Percentiles rank a stretch among this genome's conserved stretches.
Conservation (phyloP, 23 red algal species). For the Gracilaria vermiculophylla region DNA sequence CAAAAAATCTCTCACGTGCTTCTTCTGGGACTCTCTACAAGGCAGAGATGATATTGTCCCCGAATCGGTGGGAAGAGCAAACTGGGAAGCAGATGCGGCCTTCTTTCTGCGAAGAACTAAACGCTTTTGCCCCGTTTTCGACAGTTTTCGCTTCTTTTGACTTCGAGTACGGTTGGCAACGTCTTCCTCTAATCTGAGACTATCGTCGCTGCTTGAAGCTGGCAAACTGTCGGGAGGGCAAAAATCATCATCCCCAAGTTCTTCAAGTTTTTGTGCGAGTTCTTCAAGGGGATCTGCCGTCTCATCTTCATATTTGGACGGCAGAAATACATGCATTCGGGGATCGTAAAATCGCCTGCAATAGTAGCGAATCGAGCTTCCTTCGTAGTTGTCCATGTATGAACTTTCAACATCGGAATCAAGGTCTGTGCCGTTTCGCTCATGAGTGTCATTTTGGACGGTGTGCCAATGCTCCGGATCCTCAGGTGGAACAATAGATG, state of each 20-base stretch:
- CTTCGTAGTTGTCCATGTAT: slow-evolving; percentile 52
- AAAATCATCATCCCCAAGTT: slow-evolving; percentile 12
- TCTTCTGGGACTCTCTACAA: slow-evolving; percentile 73
- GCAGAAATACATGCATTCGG: slow-evolving; percentile 2
- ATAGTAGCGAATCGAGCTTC: slow-evolving; percentile 43
- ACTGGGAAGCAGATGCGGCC: slow-evolving; percentile 2
- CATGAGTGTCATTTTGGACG: not conserved
- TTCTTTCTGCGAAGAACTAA: not conserved
- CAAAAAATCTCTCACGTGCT: slow-evolving; percentile 59
- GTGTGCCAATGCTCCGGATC: no score
- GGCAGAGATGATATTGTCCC: slow-evolving; percentile 16
- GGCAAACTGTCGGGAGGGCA: not conserved
- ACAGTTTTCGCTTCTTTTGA: not conserved
- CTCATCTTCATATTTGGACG: slow-evolving; percentile 32
- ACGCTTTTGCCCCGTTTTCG: not conserved
- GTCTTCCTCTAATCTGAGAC: not conserved
- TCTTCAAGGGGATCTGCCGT: slow-evolving; percentile 32
- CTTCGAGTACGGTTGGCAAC: not conserved
- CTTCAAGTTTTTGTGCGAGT: not conserved
- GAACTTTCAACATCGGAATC: not conserved
- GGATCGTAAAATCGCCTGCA: slow-evolving; percentile 48
- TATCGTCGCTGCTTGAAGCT: not conserved
- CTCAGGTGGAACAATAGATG: not conserved
- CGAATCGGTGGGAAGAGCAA: slow-evolving; percentile 45
- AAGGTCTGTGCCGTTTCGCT: not conserved